Evolutionary conservation across 495 filamentous ascomycete species (phyloP).

Genomic region (Chaetomium fimeti): DNA sequence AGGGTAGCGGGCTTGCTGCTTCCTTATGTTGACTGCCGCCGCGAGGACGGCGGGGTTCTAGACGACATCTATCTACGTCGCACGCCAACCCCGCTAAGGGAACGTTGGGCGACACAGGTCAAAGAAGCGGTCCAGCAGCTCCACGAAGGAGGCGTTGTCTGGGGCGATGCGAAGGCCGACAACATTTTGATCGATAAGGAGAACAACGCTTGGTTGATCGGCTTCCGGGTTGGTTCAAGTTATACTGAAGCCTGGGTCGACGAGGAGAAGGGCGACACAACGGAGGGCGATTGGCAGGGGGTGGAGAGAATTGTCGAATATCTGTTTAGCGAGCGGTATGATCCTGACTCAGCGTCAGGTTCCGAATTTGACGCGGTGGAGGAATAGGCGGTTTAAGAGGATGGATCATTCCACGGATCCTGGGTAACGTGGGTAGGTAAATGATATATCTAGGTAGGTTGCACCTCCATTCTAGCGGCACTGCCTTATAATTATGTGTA

Average conservation of each 20-base stretch:
- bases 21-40: constrained; percentile 12
- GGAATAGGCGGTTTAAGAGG: background rate
- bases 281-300: constrained; percentile 44
- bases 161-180: constrained; percentile 5
- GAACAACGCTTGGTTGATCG: constrained; percentile 5
- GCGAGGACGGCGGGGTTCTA: constrained; percentile 5
- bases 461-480: background rate
- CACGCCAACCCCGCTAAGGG: constrained; percentile 1
- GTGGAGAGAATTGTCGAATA: constrained; percentile 34
- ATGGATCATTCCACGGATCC: background rate
- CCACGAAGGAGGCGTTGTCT: constrained; percentile 35
- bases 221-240: background rate
- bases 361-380: too few species aligned
- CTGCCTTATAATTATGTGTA: too few species aligned
- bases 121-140: constrained; percentile 29
- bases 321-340: constrained; percentile 38
- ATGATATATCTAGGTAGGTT: background rate
- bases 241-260: constrained; percentile 5
- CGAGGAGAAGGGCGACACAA: constrained; percentile 35
- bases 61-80: background rate
- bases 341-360: constrained; percentile 3
- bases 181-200: constrained; percentile 1
- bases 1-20: constrained; percentile 14
- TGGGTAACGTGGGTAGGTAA: background rate
- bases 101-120: constrained; percentile 22